Evolutionary conservation across 805 yeast genomes (phyloP), one percentile per base, ranked within the genome.

Genomic region (Kazachstania taianensis): DNA sequence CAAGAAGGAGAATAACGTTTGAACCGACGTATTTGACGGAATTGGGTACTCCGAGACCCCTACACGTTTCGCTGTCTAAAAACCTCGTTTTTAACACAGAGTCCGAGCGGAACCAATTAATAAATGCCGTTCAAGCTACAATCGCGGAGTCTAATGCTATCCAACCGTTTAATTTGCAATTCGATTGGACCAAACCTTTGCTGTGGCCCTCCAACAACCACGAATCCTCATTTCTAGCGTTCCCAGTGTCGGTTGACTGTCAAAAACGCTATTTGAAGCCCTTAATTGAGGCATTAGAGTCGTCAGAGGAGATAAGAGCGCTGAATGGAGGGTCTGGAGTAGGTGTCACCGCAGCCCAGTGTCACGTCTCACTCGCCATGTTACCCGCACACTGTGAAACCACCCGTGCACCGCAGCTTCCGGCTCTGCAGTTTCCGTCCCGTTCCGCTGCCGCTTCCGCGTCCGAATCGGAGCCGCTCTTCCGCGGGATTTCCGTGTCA

Each of bases 21-120:
- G 41, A 48, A 28, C 60, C 62, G 2, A 28, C 48, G 28, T 48
- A 40, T 30, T n/a, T 41, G 7, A 43, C 49, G 13, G 32, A 45
- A 2, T 38, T 55, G 16, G 59, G 59, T 1, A 41, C 59, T 4
- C 55, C 55, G 2, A 15, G 35, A 10, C 51, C 55, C 2, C 38
- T 57, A 20, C 62, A 57, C 31, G 33, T 57, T 3, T 46, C 62
- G 0, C 36, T 57, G 24, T 38, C 49, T 3, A 36, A 44, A 5
- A 43, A 41, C 28, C 16, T 47, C 10, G 10, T 22, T 5, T 45
- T 45, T 33, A 26, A 28, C 4, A 28, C 31, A 17, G 39, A 37
- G 14, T 27, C 16, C 2, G 40, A 45, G 16, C 35, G 55, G 19
- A 42, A 49, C 12, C 8, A 3, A 5, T 37, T 42, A 5, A 19